A percentile compares a stretch with the other conserved stretches of the same genome.
Evolutionary conservation across 306 rosid species (phyloP).

Genomic region (Vigna reflexopilosa): DNA sequence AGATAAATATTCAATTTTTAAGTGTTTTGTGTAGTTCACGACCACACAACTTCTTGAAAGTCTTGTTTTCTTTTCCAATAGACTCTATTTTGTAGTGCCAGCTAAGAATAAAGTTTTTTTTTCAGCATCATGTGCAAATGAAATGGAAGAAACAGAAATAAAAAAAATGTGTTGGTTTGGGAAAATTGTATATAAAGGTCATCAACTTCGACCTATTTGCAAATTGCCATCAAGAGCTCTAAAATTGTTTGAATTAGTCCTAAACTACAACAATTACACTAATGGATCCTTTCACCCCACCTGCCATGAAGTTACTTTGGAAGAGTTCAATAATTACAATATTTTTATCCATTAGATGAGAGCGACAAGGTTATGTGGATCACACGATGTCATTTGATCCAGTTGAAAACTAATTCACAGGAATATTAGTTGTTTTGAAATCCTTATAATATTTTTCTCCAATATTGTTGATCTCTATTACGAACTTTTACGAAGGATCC

Average conservation of each 20-base stretch:
- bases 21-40: conserved; percentile 2
- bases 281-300: conserved; percentile 9
- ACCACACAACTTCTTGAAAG: background rate
- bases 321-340: background rate
- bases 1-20: background rate
- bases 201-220: background rate
- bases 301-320: background rate
- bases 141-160: conserved; percentile 1
- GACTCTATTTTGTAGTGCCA: background rate
- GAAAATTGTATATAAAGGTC: background rate
- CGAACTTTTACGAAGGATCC: background rate
- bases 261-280: conserved; percentile 3
- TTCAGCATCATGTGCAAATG: conserved; percentile 14
- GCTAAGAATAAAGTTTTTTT: background rate
- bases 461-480: background rate
- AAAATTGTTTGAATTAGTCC: background rate
- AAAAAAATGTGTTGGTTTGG: background rate
- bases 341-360: background rate
- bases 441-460: background rate
- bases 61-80: background rate
- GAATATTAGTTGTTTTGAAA: background rate
- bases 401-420: background rate
- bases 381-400: background rate
- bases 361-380: background rate
- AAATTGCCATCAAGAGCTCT: background rate